Conservation (phyloP, 2,329 filamentous ascomycete species). For the Colletotrichum orchidophilum region DNA sequence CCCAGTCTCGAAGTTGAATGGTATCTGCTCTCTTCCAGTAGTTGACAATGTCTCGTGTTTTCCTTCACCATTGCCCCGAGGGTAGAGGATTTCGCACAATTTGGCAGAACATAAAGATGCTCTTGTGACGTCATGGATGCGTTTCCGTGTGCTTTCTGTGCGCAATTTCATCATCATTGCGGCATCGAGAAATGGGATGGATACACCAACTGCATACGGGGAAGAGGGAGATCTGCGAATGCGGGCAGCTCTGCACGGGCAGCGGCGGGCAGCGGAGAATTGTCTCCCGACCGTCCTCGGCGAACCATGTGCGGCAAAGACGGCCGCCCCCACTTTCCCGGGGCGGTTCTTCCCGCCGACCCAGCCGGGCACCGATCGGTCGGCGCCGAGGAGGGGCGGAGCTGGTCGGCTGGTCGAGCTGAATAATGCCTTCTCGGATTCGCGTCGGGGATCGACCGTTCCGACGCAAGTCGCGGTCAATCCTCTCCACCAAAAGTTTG, state of each 20-base stretch:
- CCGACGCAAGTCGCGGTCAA: background rate
- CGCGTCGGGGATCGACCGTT: background rate
- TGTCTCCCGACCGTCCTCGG: conserved; percentile 5
- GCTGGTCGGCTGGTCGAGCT: background rate
- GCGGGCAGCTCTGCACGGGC: background rate
- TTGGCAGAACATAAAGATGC: background rate
- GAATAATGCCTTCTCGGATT: background rate
- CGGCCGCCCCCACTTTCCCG: background rate
- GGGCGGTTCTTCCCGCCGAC: background rate
- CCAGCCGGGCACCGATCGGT: background rate
- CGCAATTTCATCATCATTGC: conserved; percentile 26
- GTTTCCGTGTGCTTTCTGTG: background rate
- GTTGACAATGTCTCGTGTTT: background rate
- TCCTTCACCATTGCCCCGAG: background rate
- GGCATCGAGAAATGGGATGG: background rate
- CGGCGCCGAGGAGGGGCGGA: conserved; percentile 15
- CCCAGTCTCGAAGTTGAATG: no score
- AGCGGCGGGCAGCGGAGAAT: background rate
- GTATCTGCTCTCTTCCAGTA: no score
- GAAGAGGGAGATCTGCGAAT: background rate
- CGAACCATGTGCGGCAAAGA: background rate
- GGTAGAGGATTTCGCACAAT: background rate
- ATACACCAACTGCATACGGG: background rate
- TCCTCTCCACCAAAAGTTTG: background rate
- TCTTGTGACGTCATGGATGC: conserved; percentile 19